These are phyloP conservation scores for Coprinopsis strossmayeri DNA, from an alignment of 768 basidiomycete genomes.

Conservation along the genomic window DNA sequence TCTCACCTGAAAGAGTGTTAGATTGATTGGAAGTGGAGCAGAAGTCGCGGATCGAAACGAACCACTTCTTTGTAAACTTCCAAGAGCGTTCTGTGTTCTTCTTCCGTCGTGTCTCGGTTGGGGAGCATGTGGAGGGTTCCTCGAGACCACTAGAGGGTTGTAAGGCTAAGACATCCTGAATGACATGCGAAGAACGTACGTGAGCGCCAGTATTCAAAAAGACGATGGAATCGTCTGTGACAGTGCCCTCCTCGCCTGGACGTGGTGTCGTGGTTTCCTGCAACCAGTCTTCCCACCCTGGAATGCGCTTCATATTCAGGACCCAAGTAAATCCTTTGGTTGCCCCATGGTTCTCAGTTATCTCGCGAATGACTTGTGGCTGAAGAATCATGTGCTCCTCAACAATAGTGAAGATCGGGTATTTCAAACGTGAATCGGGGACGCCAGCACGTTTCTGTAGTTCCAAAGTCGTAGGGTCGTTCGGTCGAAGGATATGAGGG, in stretches of 20 bases:
- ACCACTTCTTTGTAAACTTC: conserved; percentile 13
- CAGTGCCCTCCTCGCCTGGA: conserved; percentile 9
- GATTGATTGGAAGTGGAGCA: neutral
- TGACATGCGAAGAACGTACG: conserved; percentile 1
- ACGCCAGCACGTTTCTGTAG: conserved; percentile 11
- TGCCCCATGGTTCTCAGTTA: conserved; percentile 9
- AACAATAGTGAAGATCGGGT: conserved; percentile 11
- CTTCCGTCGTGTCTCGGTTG: neutral
- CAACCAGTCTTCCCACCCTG: conserved; percentile 13
- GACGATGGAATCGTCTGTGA: conserved; percentile 11
- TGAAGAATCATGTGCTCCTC: conserved; percentile 13
- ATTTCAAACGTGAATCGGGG: conserved; percentile 8
- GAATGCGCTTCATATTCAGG: conserved; percentile 8
- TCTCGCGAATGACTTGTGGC: conserved; percentile 8
- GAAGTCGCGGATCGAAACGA: neutral
- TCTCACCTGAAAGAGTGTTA: neutral
- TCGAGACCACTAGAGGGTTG: conserved; percentile 12
- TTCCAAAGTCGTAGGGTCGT: conserved; percentile 10
- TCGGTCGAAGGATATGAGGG: conserved; percentile 5
- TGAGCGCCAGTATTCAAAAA: conserved; percentile 12
- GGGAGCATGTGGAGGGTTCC: conserved; percentile 15
- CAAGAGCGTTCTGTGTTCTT: conserved; percentile 9
- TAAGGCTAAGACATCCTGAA: neutral
- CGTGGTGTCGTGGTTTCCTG: conserved; percentile 5
- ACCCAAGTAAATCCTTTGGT: conserved; percentile 7